Evolutionary conservation across 1,284 basidiomycete genomes (phyloP), one percentile per base, ranked within the genome.

Genomic region (Kwoniella shivajii): DNA sequence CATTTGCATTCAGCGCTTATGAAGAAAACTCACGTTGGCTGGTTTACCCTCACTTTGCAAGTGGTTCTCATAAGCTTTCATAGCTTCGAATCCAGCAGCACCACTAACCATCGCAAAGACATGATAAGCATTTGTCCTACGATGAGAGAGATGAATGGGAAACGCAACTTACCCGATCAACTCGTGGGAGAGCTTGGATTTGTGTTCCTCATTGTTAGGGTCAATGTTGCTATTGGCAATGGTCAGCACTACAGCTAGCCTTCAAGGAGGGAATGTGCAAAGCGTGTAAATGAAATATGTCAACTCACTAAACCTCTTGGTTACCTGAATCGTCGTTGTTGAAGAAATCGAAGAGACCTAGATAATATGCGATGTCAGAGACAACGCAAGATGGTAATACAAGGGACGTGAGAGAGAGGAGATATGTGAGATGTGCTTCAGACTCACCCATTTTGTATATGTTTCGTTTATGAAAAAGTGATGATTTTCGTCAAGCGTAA

Each of bases 41-140:
- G 71, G 71, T 59, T 69, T 44, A 49, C 77, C 77, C 43, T 79
- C 72, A 36, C 50, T 45, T 2, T 51, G 58, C 41, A 59, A 64
- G 63, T 78, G 73, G 13, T 69, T 7, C 59, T 77, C 73, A 65
- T 78, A 78, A 3, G 75, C 72, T 56, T 63, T 67, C 66, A 71
- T 71, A 44, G 72, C 72, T 54, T 72, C 72, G 46, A 68, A 74
- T 22, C 68, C 72, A 31, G 73, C 73, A n/a, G 73, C 73, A 36
- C 73, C 73, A 49, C 73, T 69, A 36, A 13, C 1, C 9, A 44
- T 51, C 34, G 49, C 29, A 34, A 29, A 22, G n/a, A 4, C 20
- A 24, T 24, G 20, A 24, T 34, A 30, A 48, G 46, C 16, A 14
- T 11, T 27, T 11, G 7, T 9, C 20, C 5, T 34, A 24, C 6